Base-by-base conservation (phyloP, 805 yeast genomes). In the Helenozyma rhizophorensis region DNA sequence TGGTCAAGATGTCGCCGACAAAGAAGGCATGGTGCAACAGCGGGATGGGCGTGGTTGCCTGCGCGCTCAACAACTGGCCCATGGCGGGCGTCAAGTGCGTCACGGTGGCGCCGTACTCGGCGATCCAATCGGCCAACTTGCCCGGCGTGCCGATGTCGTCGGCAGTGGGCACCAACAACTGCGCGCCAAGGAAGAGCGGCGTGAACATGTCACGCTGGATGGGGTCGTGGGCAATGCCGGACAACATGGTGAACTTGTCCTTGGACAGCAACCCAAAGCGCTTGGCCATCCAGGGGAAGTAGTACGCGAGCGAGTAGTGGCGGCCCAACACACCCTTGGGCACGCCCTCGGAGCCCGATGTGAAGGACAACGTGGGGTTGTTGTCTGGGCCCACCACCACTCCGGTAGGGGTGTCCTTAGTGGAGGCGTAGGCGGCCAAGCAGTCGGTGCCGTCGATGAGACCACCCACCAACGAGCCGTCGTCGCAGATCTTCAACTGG, bases 101-200 rank as follows among this genome's bases (percentile, higher is more conserved):
- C 1, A 93, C 97, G 2, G 96, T 82, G 17, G 97, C 96, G 11
- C 84, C 85, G 49, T 88, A 77, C 36, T 72, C 78, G 21, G 81
- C 76, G 95, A 93, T 89, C 99, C 99, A 93, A 50, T 86, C 93
- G 6, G 99, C 98, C 34, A 93, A 71, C 53, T 83, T 80, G 19
- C 98, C 98, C 5, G 99, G 99, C 3, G 98, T 93, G 29, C 99
- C 98, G 50, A 93, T 93, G 58, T 93, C 99, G 59, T 93, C 97
- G 12, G 88, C 80, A 10, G 97, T 89, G 32, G 99, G 99, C 19
- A 93, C 94, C 42, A 86, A 72, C 36, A 93, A 68, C 47, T 81
- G 84, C 13, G 98, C 98, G 44, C 99, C 99, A 43, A 93, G 66
- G 60, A 93, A 93, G 42, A 93, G 72, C 14, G 99, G 99, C 6